These are phyloP conservation scores for Xanthoconium stramineum DNA, from an alignment of 768 basidiomycete genomes.

Conservation along the genomic window DNA sequence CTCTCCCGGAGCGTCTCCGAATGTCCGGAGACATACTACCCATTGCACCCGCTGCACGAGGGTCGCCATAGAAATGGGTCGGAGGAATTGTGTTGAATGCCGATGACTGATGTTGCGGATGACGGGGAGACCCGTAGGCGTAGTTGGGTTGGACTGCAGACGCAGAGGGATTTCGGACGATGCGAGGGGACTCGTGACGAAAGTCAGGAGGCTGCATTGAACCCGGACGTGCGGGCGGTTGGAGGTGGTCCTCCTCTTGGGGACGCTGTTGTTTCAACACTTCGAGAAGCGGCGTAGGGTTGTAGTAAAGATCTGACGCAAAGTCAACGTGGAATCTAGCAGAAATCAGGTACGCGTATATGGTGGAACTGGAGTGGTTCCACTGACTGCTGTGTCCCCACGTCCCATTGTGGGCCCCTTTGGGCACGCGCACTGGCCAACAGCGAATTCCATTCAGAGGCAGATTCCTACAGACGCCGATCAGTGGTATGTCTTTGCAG, in stretches of 20 bases:
- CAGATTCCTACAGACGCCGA: constrained; percentile 51
- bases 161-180: constrained; percentile 28
- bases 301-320: constrained; percentile 69
- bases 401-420: constrained; percentile 84
- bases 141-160: constrained; percentile 29
- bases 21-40: constrained; percentile 35
- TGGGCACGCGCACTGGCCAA: constrained; percentile 75
- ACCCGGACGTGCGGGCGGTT: constrained; percentile 17
- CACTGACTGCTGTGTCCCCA: constrained; percentile 80
- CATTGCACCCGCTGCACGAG: constrained; percentile 32
- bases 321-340: constrained; percentile 73
- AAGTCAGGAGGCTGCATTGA: constrained; percentile 34
- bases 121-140: constrained; percentile 30
- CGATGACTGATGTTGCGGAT: constrained; percentile 27
- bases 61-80: constrained; percentile 40
- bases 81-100: constrained; percentile 36
- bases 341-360: background rate
- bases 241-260: constrained; percentile 27
- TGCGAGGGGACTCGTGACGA: constrained; percentile 34
- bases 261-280: constrained; percentile 40
- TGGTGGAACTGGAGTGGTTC: background rate
- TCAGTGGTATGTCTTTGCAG: background rate
- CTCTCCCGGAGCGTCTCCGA: constrained; percentile 28
- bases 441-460: constrained; percentile 84
- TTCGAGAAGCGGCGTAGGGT: constrained; percentile 59